These are phyloP conservation scores for Solanum neorickii DNA, from an alignment of 257 asterid species.

Conservation along the genomic window DNA sequence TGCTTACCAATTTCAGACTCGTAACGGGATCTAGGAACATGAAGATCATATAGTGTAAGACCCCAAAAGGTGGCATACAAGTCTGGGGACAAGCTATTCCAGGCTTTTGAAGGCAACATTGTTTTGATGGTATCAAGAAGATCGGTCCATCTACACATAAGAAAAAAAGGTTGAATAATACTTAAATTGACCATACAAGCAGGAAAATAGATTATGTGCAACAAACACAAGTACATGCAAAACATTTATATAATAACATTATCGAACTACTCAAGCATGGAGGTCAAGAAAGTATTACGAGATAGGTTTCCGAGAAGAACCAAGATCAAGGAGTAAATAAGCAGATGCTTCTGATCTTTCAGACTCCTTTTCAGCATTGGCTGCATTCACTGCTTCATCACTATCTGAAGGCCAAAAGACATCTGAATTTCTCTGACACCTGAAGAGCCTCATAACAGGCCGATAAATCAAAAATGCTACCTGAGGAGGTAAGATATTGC, in stretches of 20 bases:
- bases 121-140: slow-evolving; percentile 81
- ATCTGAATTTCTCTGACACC: slow-evolving; percentile 45
- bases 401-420: slow-evolving; percentile 80
- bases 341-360: slow-evolving; percentile 36
- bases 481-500: slow-evolving; percentile 30
- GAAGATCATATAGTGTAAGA: slow-evolving; percentile 91
- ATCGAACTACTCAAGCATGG: slow-evolving; percentile 1
- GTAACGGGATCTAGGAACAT: slow-evolving; percentile 86
- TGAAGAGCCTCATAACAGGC: slow-evolving; percentile 96
- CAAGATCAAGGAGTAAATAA: slow-evolving; percentile 62
- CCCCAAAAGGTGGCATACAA: slow-evolving; percentile 99
- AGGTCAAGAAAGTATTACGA: slow-evolving; percentile 29
- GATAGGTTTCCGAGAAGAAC: slow-evolving; percentile 56
- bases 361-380: slow-evolving; percentile 41
- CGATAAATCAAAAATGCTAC: slow-evolving; percentile 92
- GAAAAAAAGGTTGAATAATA: background rate
- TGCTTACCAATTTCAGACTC: slow-evolving; percentile 82
- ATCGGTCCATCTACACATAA: slow-evolving; percentile 68
- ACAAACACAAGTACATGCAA: background rate
- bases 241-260: background rate
- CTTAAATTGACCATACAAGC: background rate
- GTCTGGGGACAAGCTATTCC: slow-evolving; percentile 99
- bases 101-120: slow-evolving; percentile 93
- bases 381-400: slow-evolving; percentile 30
- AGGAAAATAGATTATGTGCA: background rate